Conservation (phyloP, 2,329 filamentous ascomycete species). For the Pestalotiopsis sp. region DNA sequence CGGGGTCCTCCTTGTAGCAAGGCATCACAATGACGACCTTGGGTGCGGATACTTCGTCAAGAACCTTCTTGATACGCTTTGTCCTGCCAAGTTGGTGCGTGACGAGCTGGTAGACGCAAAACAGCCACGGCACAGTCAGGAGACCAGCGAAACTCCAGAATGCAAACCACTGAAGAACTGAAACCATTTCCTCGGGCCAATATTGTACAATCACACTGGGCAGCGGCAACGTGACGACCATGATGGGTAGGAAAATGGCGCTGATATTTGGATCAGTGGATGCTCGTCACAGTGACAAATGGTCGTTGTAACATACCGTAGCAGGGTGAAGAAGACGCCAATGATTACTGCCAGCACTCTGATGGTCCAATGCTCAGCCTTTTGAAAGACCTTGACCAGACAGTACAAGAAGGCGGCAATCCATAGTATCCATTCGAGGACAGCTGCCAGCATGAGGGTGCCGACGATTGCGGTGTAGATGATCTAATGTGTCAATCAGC, state of each 20-base stretch:
- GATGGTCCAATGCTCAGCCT: slow-evolving; percentile 87
- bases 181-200: slow-evolving; percentile 72
- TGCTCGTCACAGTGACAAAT: neutral
- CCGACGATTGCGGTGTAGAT: slow-evolving; percentile 83
- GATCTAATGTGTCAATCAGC: slow-evolving; percentile 58
- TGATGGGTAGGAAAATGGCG: slow-evolving; percentile 85
- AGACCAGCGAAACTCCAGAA: slow-evolving; percentile 91
- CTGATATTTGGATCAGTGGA: slow-evolving; percentile 44
- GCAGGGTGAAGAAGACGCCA: slow-evolving; percentile 69
- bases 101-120: slow-evolving; percentile 90
- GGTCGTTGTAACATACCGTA: slow-evolving; percentile 61
- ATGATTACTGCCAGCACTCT: slow-evolving; percentile 77
- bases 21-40: slow-evolving; percentile 98
- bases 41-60: slow-evolving; percentile 84
- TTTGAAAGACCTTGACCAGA: slow-evolving; percentile 82
- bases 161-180: slow-evolving; percentile 86
- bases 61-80: slow-evolving; percentile 79
- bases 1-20: slow-evolving; percentile 89
- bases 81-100: slow-evolving; percentile 83
- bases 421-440: slow-evolving; percentile 95
- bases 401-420: slow-evolving; percentile 93
- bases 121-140: slow-evolving; percentile 85
- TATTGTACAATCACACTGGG: slow-evolving; percentile 71
- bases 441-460: slow-evolving; percentile 78
- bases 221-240: slow-evolving; percentile 89